Evolutionary conservation across 495 filamentous ascomycete species (phyloP), one percentile per base, ranked within the genome.

Genomic region (Penicillium chermesinum): DNA sequence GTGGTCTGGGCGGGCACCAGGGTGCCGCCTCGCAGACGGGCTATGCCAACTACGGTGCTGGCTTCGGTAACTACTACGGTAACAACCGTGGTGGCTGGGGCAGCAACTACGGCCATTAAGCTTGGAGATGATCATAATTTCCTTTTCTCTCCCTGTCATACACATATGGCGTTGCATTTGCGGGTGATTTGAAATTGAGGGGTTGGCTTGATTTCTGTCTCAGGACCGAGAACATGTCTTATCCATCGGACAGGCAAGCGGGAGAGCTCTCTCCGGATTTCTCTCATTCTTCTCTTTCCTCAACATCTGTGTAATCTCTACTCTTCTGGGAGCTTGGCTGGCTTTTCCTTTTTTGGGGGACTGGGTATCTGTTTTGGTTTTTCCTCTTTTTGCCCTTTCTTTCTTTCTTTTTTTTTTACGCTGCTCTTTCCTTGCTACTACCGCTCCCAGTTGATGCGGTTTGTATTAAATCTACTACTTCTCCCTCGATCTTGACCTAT

Each of bases 1-100:
- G 86, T 30, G 82, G 84, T 40, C 78, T 88, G 36, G 79, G 82
- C 41, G 80, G 76, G 41, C 83, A 85, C 57, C 79, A 84, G 56
- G 74, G 66, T 41, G 82, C 72, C 35, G 69, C 53, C 32, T 67
- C 62, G 47, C 83, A 86, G 63, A 79, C 74, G 38, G 69, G 71
- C 14, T 78, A 76, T 38, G 75, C 72, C 32, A 71, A 71, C 59
- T 71, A 75, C 49, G 70, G 72, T 51, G 74, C 75, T 22, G 78
- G 78, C 40, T 82, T 79, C 52, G 63, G 63, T 21, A 81, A 76
- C 61, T 80, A 81, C 58, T 74, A 74, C 44, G 72, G 70, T 19
- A 70, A 67, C 58, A 63, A 62, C 25, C 83, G 83, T 55, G 77
- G 78, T 20, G 59, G 74, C 53, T 89, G 85, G 82, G 85, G 82